phyloP scores from a whole-genome alignment of 2,329 filamentous ascomycete genomes.

The Botrytis sinoallii region DNA sequence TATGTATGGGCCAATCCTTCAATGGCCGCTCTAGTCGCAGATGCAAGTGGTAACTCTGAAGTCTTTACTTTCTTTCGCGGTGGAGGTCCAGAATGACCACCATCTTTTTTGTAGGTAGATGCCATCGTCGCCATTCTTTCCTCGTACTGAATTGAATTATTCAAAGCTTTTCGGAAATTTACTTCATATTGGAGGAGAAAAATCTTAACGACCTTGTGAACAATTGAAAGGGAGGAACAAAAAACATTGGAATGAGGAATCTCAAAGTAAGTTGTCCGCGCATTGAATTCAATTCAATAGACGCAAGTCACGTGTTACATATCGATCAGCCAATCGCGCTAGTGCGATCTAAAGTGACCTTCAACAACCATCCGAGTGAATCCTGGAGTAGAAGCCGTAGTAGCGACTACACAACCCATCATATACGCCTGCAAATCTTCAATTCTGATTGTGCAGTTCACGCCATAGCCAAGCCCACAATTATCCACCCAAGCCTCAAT shows the following conservation, averaged over 20 bases:
- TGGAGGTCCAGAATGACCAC: conserved; percentile 20
- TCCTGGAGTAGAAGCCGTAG: conserved; percentile 5
- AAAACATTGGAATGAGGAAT: background rate
- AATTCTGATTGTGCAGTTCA: background rate
- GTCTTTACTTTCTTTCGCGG: conserved; percentile 60
- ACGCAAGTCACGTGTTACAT: background rate
- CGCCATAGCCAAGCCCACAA: background rate
- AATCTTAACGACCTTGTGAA: background rate
- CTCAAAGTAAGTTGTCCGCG: background rate
- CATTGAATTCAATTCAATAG: background rate
- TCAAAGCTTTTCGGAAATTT: background rate
- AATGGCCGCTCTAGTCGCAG: conserved; percentile 69
- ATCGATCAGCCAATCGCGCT: background rate
- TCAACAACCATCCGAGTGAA: conserved; percentile 6
- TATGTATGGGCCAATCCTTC: conserved; percentile 75
- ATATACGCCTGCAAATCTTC: background rate
- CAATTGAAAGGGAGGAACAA: background rate
- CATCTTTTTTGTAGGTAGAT: conserved; percentile 25
- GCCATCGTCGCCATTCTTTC: conserved; percentile 9
- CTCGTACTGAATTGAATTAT: background rate
- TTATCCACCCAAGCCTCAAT: background rate
- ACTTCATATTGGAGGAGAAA: background rate
- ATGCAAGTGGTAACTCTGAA: conserved; percentile 70
- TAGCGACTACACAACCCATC: conserved; percentile 1
- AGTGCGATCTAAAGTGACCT: conserved; percentile 6